Conservation (phyloP, 179 eudicot species). For the Sideroxylon spinosum region DNA sequence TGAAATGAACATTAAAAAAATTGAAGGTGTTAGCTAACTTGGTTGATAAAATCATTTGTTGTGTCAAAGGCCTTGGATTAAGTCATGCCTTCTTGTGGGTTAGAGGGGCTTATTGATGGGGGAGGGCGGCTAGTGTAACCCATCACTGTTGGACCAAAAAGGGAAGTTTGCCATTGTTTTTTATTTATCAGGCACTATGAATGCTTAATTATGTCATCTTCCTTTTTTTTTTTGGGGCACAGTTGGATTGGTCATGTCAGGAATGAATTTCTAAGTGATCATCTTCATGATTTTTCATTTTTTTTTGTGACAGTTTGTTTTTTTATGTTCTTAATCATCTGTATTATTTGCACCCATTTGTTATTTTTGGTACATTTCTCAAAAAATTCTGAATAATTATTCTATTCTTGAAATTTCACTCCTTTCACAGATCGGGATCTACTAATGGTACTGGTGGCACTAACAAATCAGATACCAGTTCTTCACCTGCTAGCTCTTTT, state of each 20-base stretch:
- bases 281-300: not conserved
- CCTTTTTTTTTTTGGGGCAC: not conserved
- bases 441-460: slow-evolving; percentile 42
- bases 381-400: not conserved
- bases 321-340: slow-evolving; percentile 1
- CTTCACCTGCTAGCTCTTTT: slow-evolving; percentile 47
- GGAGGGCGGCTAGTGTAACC: not conserved
- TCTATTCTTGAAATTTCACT: not conserved
- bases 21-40: not conserved
- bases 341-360: not conserved
- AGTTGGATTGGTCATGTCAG: not conserved
- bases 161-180: not conserved
- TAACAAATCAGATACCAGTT: slow-evolving; percentile 47
- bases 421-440: slow-evolving; percentile 52
- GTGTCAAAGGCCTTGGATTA: not conserved
- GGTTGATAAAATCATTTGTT: not conserved
- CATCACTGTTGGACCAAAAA: slow-evolving; percentile 3
- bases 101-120: not conserved
- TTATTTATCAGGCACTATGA: not conserved
- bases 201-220: not conserved
- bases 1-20: not conserved
- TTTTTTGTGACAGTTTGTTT: not conserved
- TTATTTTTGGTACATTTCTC: not conserved
- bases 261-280: not conserved
- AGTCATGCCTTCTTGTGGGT: not conserved